Evolutionary conservation across 2,329 filamentous ascomycete genomes (phyloP).

Genomic region (Celoporthe dispersa): DNA sequence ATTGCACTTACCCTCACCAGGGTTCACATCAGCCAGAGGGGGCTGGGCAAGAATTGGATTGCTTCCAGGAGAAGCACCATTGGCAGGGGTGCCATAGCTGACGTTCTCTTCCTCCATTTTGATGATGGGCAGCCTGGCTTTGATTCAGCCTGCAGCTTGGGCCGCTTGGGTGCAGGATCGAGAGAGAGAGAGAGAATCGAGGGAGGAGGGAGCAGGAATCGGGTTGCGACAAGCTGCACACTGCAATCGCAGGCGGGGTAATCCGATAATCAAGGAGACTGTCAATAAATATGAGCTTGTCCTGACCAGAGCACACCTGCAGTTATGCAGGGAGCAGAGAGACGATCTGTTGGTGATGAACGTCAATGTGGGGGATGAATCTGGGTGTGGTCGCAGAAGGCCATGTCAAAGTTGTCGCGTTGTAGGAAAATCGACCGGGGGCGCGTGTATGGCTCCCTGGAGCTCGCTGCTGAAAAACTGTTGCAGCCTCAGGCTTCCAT

Average conservation of each 20-base stretch:
- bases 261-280: not conserved
- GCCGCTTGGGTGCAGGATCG: not conserved
- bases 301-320: not conserved
- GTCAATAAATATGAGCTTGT: not conserved
- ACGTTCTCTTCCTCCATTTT: slow-evolving; percentile 63
- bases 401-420: slow-evolving; percentile 29
- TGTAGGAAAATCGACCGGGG: slow-evolving; percentile 28
- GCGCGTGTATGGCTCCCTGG: slow-evolving; percentile 5
- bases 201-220: not conserved
- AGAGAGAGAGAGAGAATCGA: not conserved
- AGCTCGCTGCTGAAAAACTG: slow-evolving; percentile 23
- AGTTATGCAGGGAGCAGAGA: slow-evolving; percentile 12
- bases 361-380: slow-evolving; percentile 2
- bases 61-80: slow-evolving; percentile 59
- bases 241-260: slow-evolving; percentile 29
- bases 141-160: slow-evolving; percentile 12
- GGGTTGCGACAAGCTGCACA: not conserved
- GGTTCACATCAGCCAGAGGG: slow-evolving; percentile 49
- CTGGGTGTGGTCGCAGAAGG: slow-evolving; percentile 27
- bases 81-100: slow-evolving; percentile 61
- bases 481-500: slow-evolving; percentile 23
- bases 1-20: slow-evolving; percentile 51
- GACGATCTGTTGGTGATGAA: slow-evolving; percentile 20
- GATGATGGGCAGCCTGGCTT: slow-evolving; percentile 34
- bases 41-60: slow-evolving; percentile 62